Conservation (phyloP, 2,329 filamentous ascomycete species). For the Trichophyton verrucosum region DNA sequence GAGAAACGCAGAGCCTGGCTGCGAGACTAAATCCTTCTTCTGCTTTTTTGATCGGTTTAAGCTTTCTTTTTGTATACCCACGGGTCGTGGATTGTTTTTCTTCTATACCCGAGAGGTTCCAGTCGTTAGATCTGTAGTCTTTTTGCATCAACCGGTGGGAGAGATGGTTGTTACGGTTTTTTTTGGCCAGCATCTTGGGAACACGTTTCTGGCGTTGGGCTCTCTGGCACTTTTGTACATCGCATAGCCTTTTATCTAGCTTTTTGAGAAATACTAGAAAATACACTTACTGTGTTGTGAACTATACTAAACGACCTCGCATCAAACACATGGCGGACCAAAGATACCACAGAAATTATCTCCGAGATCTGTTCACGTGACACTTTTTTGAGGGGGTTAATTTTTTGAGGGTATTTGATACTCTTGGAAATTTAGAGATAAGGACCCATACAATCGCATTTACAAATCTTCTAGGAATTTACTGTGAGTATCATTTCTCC, state of each 20-base stretch:
- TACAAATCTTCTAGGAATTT: neutral
- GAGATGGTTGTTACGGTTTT: neutral
- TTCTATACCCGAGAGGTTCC: neutral
- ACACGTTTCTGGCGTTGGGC: neutral
- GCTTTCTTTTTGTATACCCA: neutral
- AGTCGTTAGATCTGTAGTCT: neutral
- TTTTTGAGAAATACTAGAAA: neutral
- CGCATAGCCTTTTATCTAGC: neutral
- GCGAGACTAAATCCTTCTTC: slow-evolving; percentile 50
- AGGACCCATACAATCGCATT: neutral
- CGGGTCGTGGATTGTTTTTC: neutral
- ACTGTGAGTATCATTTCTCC: neutral
- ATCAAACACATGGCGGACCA: too few relatives aligned
- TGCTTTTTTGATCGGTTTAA: neutral
- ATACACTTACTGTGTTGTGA: neutral
- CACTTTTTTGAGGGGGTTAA: neutral
- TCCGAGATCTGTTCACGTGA: neutral
- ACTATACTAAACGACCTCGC: too few relatives aligned
- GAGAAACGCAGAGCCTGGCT: slow-evolving; percentile 90
- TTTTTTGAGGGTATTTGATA: neutral
- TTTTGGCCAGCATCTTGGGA: neutral
- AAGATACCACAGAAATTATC: too few relatives aligned
- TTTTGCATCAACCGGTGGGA: neutral
- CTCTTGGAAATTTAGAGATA: neutral
- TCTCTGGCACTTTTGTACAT: neutral